A percentile compares a stretch with the other conserved stretches of the same genome.
These are phyloP conservation scores for Tilletia walkeri DNA, from an alignment of 1,284 basidiomycete species.

Conservation along the genomic window DNA sequence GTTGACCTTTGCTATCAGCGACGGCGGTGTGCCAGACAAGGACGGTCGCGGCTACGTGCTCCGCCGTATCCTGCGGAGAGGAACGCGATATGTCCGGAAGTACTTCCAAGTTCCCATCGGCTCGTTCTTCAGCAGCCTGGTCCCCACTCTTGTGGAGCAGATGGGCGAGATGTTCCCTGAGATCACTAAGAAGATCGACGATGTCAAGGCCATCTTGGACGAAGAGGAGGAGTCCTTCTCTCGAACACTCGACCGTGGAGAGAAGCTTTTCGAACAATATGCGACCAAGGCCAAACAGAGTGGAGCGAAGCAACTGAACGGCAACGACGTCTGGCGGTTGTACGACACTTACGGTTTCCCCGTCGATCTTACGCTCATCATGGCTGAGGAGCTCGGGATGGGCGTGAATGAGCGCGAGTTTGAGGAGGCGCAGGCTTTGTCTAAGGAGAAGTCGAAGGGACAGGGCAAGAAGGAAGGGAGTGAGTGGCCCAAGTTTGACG, in stretches of 20 bases:
- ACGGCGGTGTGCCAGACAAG: conserved; percentile 93
- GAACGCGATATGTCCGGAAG: conserved; percentile 89
- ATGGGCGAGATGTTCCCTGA: conserved; percentile 92
- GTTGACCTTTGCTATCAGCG: conserved; percentile 89
- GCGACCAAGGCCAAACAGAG: conserved; percentile 69
- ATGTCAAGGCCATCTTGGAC: conserved; percentile 91
- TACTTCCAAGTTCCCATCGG: conserved; percentile 93
- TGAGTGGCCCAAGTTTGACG: conserved; percentile 80
- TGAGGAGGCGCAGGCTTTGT: conserved; percentile 80
- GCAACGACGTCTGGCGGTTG: conserved; percentile 91
- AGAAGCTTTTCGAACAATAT: conserved; percentile 93
- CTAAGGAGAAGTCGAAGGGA: conserved; percentile 85
- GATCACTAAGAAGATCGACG: conserved; percentile 75
- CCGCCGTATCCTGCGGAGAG: conserved; percentile 83
- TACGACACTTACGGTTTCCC: conserved; percentile 99
- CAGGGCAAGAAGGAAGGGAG: conserved; percentile 67
- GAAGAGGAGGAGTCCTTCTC: conserved; percentile 98
- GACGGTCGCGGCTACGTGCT: conserved; percentile 95
- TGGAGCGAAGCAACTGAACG: conserved; percentile 71
- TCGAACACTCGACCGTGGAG: conserved; percentile 90
- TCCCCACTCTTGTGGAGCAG: conserved; percentile 83
- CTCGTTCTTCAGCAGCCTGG: conserved; percentile 87
- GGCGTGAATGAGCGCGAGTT: conserved; percentile 85
- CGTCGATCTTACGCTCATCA: conserved; percentile 89
- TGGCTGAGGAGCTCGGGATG: conserved; percentile 91